These are phyloP conservation scores for Avena insularis DNA, from an alignment of 176 grass and related monocot genomes.

Conservation along the genomic window DNA sequence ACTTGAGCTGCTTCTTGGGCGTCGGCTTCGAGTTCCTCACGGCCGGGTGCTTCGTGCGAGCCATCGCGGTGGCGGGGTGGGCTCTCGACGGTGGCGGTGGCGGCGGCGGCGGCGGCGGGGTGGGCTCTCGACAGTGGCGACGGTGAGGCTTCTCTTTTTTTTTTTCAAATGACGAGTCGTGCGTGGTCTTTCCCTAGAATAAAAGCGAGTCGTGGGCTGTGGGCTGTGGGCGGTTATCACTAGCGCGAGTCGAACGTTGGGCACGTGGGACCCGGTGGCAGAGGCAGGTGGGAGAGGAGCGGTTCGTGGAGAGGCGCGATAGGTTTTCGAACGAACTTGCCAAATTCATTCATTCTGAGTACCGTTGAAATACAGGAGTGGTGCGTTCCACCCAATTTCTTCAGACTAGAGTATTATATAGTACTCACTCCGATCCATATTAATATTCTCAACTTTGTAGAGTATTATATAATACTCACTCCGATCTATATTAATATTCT, in stretches of 20 bases:
- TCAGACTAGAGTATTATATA: too few species aligned
- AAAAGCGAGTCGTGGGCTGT: background rate
- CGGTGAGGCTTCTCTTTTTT: background rate
- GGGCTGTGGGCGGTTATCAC: background rate
- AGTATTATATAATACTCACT: too few species aligned
- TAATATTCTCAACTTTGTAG: too few species aligned
- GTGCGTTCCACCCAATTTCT: too few species aligned
- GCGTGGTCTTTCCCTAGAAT: too few species aligned
- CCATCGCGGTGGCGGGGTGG: constrained; percentile 36
- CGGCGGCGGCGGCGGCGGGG: too few species aligned
- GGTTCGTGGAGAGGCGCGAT: background rate
- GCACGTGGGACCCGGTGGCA: background rate
- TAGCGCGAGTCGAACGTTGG: constrained; percentile 9
- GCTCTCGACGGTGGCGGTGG: too few species aligned
- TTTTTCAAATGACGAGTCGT: background rate
- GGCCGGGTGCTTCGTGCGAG: constrained; percentile 51
- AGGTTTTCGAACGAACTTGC: background rate
- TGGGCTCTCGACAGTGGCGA: too few species aligned
- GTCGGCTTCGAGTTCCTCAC: background rate
- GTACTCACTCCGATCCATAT: too few species aligned
- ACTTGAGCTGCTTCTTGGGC: constrained; percentile 39
- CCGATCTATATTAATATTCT: too few species aligned
- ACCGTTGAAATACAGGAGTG: too few species aligned
- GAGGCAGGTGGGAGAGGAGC: background rate
- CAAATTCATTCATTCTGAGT: background rate